Conservation (phyloP, 2,329 filamentous ascomycete species). For the Xenoacremonium recifei region DNA sequence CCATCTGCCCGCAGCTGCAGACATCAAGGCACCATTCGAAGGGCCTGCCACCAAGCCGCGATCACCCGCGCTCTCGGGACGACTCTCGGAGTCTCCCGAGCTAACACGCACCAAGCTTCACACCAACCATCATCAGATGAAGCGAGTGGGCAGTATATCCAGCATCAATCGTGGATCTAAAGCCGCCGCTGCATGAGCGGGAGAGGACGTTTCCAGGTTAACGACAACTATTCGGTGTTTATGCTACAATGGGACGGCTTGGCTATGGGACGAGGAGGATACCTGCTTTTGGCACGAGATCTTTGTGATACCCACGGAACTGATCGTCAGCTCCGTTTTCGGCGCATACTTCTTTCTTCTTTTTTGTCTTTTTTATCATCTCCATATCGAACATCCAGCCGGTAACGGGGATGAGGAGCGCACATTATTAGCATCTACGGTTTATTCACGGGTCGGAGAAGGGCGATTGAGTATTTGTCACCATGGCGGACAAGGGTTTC, state of each 20-base stretch:
- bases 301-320: constrained; percentile 39
- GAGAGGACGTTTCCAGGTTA: constrained; percentile 14
- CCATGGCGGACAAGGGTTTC: constrained; percentile 11
- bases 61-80: constrained; percentile 26
- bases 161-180: constrained; percentile 33
- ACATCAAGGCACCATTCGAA: constrained; percentile 24
- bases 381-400: neutral
- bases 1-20: constrained; percentile 12
- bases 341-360: constrained; percentile 19
- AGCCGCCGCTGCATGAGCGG: constrained; percentile 31
- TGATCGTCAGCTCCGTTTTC: constrained; percentile 22
- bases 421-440: too few species aligned
- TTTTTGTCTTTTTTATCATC: constrained; percentile 8
- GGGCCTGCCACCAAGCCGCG: constrained; percentile 20
- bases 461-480: constrained; percentile 14
- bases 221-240: constrained; percentile 6
- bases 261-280: constrained; percentile 21
- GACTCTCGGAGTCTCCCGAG: constrained; percentile 43
- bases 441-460: constrained; percentile 15
- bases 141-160: constrained; percentile 31
- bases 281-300: constrained; percentile 29
- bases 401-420: constrained; percentile 6
- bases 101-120: constrained; percentile 37
- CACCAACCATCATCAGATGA: constrained; percentile 31
- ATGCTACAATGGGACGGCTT: constrained; percentile 12